A percentile compares a stretch with the other conserved stretches of the same genome.
phyloP scores from a whole-genome alignment of 345 rosid genomes.

The Cardamine chenopodiifolia region DNA sequence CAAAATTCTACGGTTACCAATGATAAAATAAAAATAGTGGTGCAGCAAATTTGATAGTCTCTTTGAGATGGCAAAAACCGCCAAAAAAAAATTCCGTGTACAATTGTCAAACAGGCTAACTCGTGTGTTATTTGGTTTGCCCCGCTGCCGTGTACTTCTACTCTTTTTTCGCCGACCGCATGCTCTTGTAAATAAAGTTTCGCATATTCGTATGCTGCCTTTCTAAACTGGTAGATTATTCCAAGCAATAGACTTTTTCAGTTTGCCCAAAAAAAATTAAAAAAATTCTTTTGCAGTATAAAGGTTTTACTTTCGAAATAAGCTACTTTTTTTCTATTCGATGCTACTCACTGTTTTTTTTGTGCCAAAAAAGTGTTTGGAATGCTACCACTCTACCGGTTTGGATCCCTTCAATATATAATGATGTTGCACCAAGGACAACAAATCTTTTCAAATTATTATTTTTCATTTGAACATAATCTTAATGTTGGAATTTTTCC shows the following conservation, averaged over 20 bases:
- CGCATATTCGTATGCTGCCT: neutral
- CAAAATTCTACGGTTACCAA: constrained; percentile 1
- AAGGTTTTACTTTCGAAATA: neutral
- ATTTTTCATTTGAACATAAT: neutral
- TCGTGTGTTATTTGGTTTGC: no score
- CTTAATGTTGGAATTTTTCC: neutral
- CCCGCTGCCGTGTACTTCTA: no score
- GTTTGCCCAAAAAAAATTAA: neutral
- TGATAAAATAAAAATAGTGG: neutral
- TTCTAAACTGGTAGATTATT: neutral
- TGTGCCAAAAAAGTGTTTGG: neutral
- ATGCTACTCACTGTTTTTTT: neutral
- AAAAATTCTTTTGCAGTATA: neutral
- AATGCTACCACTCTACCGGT: neutral
- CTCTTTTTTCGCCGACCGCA: neutral
- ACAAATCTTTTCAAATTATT: neutral
- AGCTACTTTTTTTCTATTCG: neutral
- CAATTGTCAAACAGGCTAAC: no score
- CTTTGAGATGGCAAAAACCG: neutral
- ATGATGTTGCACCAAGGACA: constrained; percentile 1
- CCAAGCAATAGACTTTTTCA: neutral
- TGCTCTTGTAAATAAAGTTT: neutral
- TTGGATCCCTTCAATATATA: no score
- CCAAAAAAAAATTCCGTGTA: neutral
- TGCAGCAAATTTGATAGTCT: no score